Evolutionary conservation across 1,284 basidiomycete species (phyloP), one percentile per base, ranked within the genome.

Genomic region (Ceratobasidium sp.): DNA sequence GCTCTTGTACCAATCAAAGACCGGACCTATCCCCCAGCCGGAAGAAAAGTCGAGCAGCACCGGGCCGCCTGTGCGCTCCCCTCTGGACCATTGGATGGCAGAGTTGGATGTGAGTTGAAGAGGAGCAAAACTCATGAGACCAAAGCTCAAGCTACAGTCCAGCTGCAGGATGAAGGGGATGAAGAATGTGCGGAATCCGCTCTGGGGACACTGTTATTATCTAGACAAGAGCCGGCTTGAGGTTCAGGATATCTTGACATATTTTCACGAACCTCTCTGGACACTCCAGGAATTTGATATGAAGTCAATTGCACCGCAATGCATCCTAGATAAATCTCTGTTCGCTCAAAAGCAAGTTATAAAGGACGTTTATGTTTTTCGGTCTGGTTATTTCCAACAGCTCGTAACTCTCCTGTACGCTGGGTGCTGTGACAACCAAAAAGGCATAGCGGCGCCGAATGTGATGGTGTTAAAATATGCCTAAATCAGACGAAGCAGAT

Each of bases 21-120:
- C 57, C 8, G 10, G 26, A 41, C 69, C 69, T 34, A 39, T 71
- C 9, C 69, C 69, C 69, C 69, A 71, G 28, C 69, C 69, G 5
- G 52, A 71, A 50, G 69, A 60, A 55, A 71, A 71, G 28, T 71
- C 69, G 32, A 71, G 69, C 45, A 55, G 69, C 34, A 71, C 69
- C 45, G 69, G 69, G 43, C 69, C 57, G 32, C 57, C 46, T 12
- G 69, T 12, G 16, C 69, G 69, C 16, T 52, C 69, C 9, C 57
- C 69, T 41, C 69, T 71, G 12, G 69, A 71, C 69, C 55, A 71
- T 10, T 71, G 69, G 43, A 71, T 71, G 34, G 69, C 69, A 34
- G 69, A 71, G 45, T 71, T 71, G 16, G 69, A 71, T n/a, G 69
- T 32, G 14, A 52, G 18, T 52, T 71, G 69, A 59, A 32, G 52